Evolutionary conservation across 2,329 filamentous ascomycete species (phyloP).

Genomic region (Aspergillus brunneoviolaceus): DNA sequence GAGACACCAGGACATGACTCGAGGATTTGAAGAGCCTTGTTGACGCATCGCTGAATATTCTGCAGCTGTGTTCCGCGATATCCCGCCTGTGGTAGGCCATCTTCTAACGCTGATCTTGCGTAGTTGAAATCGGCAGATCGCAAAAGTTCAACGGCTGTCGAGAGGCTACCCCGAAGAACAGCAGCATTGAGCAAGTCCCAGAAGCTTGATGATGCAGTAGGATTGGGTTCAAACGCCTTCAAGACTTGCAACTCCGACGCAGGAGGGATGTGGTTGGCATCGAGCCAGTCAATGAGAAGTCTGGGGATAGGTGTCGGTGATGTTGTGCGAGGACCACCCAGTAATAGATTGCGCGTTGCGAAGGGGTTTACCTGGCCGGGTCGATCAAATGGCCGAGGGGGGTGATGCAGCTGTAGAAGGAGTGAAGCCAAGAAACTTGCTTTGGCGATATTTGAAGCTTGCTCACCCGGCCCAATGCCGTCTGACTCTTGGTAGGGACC

Average conservation of each 20-base stretch:
- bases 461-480: conserved; percentile 64
- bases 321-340: conserved; percentile 27
- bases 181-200: conserved; percentile 81
- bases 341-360: conserved; percentile 31
- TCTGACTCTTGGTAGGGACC: conserved; percentile 40
- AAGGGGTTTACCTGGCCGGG: conserved; percentile 25
- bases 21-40: conserved; percentile 67
- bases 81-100: conserved; percentile 62
- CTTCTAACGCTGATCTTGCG: conserved; percentile 63
- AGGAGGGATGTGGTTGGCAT: conserved; percentile 71
- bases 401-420: conserved; percentile 76
- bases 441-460: conserved; percentile 66
- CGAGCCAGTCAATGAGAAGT: conserved; percentile 79
- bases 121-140: conserved; percentile 75
- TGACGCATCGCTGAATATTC: conserved; percentile 71
- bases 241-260: conserved; percentile 67
- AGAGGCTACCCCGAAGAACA: conserved; percentile 72
- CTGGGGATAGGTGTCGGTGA: conserved; percentile 61
- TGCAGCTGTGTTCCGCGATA: conserved; percentile 76
- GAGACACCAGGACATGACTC: conserved; percentile 69
- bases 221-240: conserved; percentile 64
- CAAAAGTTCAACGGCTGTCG: conserved; percentile 66
- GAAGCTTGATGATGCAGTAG: conserved; percentile 73
- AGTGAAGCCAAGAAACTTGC: conserved; percentile 77
- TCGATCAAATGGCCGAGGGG: conserved; percentile 43